Base-by-base conservation (phyloP, 2,329 filamentous ascomycete genomes). In the Nemania diffusa region DNA sequence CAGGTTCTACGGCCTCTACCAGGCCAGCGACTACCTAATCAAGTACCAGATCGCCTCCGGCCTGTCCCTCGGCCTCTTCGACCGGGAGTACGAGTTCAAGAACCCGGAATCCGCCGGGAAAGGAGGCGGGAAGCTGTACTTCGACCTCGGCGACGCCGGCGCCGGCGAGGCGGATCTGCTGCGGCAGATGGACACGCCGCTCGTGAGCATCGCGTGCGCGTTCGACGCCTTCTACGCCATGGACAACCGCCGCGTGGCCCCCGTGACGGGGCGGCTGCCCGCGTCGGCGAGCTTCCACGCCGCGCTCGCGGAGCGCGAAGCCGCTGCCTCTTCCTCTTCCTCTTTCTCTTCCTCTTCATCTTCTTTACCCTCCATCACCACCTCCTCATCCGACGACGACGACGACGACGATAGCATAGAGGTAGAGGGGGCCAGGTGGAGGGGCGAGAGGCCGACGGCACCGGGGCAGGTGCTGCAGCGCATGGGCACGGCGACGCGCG, bases 401-500 rank as follows among this genome's bases (percentile, higher is more conserved):
- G 15, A 37, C 34, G 42, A 46, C 9, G 40, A 44, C 40, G 40
- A 44, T n/a, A 3, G 9, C 53, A n/a, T n/a, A n/a, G n/a, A n/a
- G n/a, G n/a, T n/a, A n/a, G n/a, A n/a, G n/a, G n/a, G n/a, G n/a
- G n/a, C n/a, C n/a, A n/a, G n/a, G n/a, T n/a, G n/a, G n/a, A n/a
- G n/a, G n/a, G n/a, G n/a, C n/a, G n/a, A n/a, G 22, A 22, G 1
- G 15, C 57, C 66, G n/a, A 65, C 66, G 7, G 58, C 37, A 15
- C 63, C 58, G n/a, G 58, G 63, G 1, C 63, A 69, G 40, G 63
- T 69, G 1, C 34, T 69, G 17, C 53, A 61, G 63, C 66, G 66
- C 57, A 69, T 66, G 62, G 66, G 62, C 24, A 69, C 66, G 22
- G 62, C 66, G 40, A 69, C 66, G 42, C 63, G 63, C 27, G 57